phyloP scores from a whole-genome alignment of 2,329 filamentous ascomycete species.

The Fusarium sp. region DNA sequence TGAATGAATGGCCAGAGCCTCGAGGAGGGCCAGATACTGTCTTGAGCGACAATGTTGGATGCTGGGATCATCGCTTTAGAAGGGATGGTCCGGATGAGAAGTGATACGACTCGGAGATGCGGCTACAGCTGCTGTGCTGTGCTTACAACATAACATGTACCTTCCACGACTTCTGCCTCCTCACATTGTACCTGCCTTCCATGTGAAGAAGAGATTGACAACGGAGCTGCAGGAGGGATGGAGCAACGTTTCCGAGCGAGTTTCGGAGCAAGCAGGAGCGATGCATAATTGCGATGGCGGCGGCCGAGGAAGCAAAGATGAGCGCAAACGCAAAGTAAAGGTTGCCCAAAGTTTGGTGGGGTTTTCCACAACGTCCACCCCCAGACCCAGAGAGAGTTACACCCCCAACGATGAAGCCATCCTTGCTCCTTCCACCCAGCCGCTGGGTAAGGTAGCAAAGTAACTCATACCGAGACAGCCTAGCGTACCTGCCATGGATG shows the following conservation, averaged over 20 bases:
- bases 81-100: conserved; percentile 15
- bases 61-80: conserved; percentile 29
- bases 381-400: neutral
- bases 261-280: conserved; percentile 24
- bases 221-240: conserved; percentile 14
- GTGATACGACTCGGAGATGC: conserved; percentile 1
- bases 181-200: neutral
- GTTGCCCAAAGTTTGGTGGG: neutral
- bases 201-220: neutral
- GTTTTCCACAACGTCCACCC: neutral
- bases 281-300: neutral
- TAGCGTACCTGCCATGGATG: conserved; percentile 7
- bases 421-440: neutral
- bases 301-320: conserved; percentile 7
- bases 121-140: neutral
- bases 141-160: neutral
- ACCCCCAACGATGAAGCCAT: neutral
- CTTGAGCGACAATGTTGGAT: neutral
- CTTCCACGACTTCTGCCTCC: neutral
- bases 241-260: conserved; percentile 30
- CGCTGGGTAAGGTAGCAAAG: conserved; percentile 1
- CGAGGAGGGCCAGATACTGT: neutral
- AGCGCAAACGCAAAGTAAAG: conserved; percentile 24
- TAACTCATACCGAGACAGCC: neutral
- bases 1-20: conserved; percentile 21